Conservation (phyloP, 352 stramenopile genomes). For the Pythium myriotylum region DNA sequence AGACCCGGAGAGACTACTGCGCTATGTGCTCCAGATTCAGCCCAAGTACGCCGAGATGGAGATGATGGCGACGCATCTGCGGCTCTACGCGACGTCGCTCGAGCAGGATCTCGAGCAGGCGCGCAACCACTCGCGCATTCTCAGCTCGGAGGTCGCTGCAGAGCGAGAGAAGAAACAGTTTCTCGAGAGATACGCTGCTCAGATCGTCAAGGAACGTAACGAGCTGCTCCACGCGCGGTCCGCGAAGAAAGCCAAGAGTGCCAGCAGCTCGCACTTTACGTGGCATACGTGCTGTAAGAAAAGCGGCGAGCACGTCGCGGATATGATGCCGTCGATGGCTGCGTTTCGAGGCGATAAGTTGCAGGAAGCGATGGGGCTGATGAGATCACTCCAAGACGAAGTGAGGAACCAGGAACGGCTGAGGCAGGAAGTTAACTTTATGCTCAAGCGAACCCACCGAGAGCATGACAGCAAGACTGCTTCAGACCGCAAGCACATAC, state of each 20-base stretch:
- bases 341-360: slow-evolving; percentile 78
- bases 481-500: slow-evolving; percentile 64
- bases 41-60: slow-evolving; percentile 86
- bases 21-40: slow-evolving; percentile 75
- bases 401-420: slow-evolving; percentile 63
- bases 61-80: slow-evolving; percentile 75
- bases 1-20: slow-evolving; percentile 71
- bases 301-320: slow-evolving; percentile 60
- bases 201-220: slow-evolving; percentile 88
- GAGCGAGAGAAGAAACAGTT: slow-evolving; percentile 84
- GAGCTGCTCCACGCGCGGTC: slow-evolving; percentile 56
- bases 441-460: slow-evolving; percentile 74
- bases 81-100: slow-evolving; percentile 66
- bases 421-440: slow-evolving; percentile 60
- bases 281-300: slow-evolving; percentile 88
- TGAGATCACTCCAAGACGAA: slow-evolving; percentile 58
- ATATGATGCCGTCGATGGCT: slow-evolving; percentile 73
- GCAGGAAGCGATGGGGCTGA: slow-evolving; percentile 53
- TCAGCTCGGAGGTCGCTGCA: slow-evolving; percentile 46
- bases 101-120: slow-evolving; percentile 81
- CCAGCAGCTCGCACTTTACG: slow-evolving; percentile 45
- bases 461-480: slow-evolving; percentile 70
- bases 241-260: slow-evolving; percentile 41
- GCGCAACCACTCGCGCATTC: slow-evolving; percentile 56
- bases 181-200: slow-evolving; percentile 75